phyloP scores from a whole-genome alignment of 75 land plant species.

The Sequoia sempervirens region DNA sequence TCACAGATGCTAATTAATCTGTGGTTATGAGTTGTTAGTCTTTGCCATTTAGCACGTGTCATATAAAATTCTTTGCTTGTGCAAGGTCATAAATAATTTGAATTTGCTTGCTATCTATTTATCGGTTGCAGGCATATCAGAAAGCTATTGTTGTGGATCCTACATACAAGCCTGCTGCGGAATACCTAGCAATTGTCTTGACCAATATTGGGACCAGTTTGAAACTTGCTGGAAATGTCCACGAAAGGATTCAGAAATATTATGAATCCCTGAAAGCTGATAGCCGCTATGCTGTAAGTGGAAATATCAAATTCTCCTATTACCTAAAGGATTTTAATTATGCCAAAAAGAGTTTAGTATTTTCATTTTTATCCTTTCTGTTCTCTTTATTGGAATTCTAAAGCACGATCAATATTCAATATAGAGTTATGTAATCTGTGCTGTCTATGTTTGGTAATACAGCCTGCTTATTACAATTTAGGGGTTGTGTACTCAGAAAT shows the following conservation, averaged over 20 bases:
- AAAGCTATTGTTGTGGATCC: constrained; percentile 85
- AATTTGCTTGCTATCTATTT: neutral
- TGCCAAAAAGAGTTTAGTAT: neutral
- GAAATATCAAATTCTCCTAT: neutral
- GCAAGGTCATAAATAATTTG: neutral
- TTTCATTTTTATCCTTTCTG: neutral
- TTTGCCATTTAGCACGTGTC: neutral
- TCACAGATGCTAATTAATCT: too few relatives aligned
- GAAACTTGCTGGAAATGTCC: constrained; percentile 93
- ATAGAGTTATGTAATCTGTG: neutral
- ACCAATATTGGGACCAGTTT: constrained; percentile 97
- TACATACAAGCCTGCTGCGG: constrained; percentile 83
- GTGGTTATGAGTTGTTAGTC: neutral
- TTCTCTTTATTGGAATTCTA: neutral
- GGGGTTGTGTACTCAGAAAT: constrained; percentile 98
- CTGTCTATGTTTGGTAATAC: constrained; percentile 18
- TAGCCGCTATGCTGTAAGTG: constrained; percentile 81
- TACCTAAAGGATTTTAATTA: neutral
- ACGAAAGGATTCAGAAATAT: constrained; percentile 92
- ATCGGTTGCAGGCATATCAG: constrained; percentile 67
- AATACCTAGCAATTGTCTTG: constrained; percentile 87
- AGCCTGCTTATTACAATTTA: constrained; percentile 98
- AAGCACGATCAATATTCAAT: neutral
- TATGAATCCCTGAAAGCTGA: constrained; percentile 90
- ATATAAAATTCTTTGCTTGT: neutral